A percentile compares a stretch with the other conserved stretches of the same genome.
Conservation (phyloP, 2,329 filamentous ascomycete genomes). For the Penicillium brasilianum region DNA sequence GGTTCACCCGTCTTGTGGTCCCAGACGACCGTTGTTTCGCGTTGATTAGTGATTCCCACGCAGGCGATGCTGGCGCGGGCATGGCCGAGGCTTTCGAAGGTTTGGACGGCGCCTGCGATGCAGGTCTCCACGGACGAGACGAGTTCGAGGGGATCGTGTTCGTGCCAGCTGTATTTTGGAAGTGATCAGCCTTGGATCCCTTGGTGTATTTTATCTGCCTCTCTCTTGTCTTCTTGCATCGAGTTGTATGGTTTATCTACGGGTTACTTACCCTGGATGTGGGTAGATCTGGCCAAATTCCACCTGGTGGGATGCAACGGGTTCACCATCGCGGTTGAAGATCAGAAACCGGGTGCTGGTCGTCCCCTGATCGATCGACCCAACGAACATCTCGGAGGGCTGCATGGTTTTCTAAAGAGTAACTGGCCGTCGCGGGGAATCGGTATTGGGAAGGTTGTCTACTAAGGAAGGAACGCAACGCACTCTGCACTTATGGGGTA, state of each 20-base stretch:
- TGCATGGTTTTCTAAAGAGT: conserved; percentile 26
- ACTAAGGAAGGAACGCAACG: background rate
- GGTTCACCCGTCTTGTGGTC: conserved; percentile 78
- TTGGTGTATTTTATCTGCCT: background rate
- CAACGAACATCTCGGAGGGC: conserved; percentile 63
- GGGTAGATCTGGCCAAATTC: conserved; percentile 86
- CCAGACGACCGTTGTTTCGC: conserved; percentile 88
- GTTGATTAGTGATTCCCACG: conserved; percentile 87
- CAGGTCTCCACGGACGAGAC: conserved; percentile 75
- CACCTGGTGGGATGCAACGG: conserved; percentile 80
- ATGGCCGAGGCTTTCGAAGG: conserved; percentile 71
- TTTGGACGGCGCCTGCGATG: conserved; percentile 72
- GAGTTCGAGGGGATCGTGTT: conserved; percentile 80
- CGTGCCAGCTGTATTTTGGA: conserved; percentile 72
- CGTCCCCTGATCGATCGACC: conserved; percentile 88
- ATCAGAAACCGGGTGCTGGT: conserved; percentile 89
- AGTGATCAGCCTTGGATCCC: background rate
- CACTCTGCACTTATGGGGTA: background rate
- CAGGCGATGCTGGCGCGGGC: conserved; percentile 68
- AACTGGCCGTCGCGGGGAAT: background rate
- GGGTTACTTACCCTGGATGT: conserved; percentile 71
- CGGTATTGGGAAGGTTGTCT: background rate
- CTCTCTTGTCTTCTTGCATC: background rate
- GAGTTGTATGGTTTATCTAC: background rate
- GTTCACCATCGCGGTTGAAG: conserved; percentile 78